Base-by-base conservation (phyloP, 805 yeast species). In the Myxozyma udenii region DNA sequence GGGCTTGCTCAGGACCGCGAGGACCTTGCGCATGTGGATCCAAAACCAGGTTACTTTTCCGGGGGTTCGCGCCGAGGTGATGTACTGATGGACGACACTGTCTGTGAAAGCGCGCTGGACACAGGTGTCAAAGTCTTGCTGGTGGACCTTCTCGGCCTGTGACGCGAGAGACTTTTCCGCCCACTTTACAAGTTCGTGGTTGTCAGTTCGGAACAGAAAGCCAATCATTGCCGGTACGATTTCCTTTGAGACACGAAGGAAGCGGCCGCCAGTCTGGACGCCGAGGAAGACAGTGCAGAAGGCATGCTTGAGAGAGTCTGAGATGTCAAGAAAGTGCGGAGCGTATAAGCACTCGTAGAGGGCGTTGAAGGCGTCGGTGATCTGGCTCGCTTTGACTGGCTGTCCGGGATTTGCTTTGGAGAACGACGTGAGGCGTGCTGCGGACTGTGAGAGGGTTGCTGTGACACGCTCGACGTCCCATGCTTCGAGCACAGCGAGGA, bases 201-300 rank as follows among this genome's bases (percentile, higher is more conserved):
- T 58, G 11, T 28, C 43, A n/a, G 37, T 32, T 24, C 35, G 16
- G 41, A 61, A 61, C 37, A 53, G 18, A 43, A 61, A 61, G 26
- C 55, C 26, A 19, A 61, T 46, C 57, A 61, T 58, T 2, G 61
- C 64, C 4, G 64, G 64, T 19, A 61, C 62, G 19, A 61, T 43
- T 30, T 60, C 61, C 30, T 61, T 42, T 12, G 61, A 50, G 22
- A 61, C 42, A 4, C 55, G 48, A 25, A 61, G 51, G 26, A 61
- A 61, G 30, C 60, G 25, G 1, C 63, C 64, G 19, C 60, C 59
- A 2, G 51, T 23, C 42, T 61, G 64, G n/a, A 61, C 48, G 4
- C 64, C 64, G 9, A 60, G 39, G 35, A 61, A 61, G 7, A 61
- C 52, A 6, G 46, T 16, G 5, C 46, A 32, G 24, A 55, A 55